phyloP scores from a whole-genome alignment of 371 early-diverging fungal species.

The Mortierella sp. region DNA sequence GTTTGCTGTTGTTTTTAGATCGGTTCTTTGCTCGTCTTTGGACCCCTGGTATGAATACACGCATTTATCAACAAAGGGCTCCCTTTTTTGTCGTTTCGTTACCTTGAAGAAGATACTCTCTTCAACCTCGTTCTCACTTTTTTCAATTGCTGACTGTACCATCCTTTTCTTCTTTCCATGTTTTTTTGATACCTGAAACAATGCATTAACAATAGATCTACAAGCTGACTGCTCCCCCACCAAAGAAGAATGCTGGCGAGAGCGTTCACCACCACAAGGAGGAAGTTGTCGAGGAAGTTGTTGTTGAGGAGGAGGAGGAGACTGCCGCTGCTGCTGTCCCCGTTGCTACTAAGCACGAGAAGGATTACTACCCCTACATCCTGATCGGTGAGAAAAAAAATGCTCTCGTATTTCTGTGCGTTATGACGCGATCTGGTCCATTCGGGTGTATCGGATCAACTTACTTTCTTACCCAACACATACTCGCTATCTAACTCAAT shows the following conservation, averaged over 20 bases:
- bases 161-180: background rate
- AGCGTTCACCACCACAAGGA: constrained; percentile 40
- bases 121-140: background rate
- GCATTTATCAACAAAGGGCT: background rate
- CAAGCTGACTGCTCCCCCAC: constrained; percentile 72
- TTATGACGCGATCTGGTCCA: background rate
- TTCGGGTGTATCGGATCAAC: background rate
- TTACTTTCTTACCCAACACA: background rate
- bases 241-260: constrained; percentile 58
- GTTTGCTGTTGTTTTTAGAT: constrained; percentile 35
- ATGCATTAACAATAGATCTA: constrained; percentile 52
- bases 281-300: constrained; percentile 50
- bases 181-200: background rate
- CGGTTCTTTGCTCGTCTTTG: constrained; percentile 71
- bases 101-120: background rate
- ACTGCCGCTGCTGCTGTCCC: background rate
- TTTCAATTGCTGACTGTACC: background rate
- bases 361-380: constrained; percentile 54
- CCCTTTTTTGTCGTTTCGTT: background rate
- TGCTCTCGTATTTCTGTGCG: background rate
- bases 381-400: constrained; percentile 37
- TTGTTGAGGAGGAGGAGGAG: background rate
- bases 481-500: constrained; percentile 41
- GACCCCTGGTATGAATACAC: constrained; percentile 61
- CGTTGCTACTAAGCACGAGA: constrained; percentile 31